These are phyloP conservation scores for Eucalyptus microcorys DNA, from an alignment of 345 rosid species.

Conservation along the genomic window DNA sequence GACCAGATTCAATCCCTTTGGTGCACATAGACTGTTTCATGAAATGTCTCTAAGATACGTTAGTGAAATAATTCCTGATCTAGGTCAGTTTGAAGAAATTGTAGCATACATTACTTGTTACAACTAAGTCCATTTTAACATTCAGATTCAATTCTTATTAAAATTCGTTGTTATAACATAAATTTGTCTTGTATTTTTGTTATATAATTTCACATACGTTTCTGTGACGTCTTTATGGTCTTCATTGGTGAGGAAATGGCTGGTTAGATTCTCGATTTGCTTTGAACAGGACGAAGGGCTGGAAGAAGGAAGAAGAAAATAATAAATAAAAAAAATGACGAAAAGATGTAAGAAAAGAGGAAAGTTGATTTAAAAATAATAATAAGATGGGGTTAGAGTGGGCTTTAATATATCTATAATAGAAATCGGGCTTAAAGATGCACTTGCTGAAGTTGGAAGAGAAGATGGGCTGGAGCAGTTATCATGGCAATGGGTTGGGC, in stretches of 20 bases:
- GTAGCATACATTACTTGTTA: background rate
- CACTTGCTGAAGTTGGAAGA: accelerated
- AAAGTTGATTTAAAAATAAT: no score
- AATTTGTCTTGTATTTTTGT: no score
- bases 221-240: background rate
- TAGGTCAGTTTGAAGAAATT: background rate
- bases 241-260: background rate
- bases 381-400: background rate
- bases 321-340: no score
- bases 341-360: no score
- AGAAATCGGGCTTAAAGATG: background rate
- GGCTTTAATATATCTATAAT: background rate
- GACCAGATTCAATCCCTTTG: background rate
- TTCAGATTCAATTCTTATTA: background rate
- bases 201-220: background rate
- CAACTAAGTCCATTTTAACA: background rate
- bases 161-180: background rate
- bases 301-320: no score
- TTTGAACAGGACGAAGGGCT: no score
- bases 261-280: no score
- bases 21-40: background rate
- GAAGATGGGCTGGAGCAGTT: no score
- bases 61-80: background rate
- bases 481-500: no score
- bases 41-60: background rate